Base-by-base conservation (phyloP, 176 grass and related monocot species). In the Phragmites australis region DNA sequence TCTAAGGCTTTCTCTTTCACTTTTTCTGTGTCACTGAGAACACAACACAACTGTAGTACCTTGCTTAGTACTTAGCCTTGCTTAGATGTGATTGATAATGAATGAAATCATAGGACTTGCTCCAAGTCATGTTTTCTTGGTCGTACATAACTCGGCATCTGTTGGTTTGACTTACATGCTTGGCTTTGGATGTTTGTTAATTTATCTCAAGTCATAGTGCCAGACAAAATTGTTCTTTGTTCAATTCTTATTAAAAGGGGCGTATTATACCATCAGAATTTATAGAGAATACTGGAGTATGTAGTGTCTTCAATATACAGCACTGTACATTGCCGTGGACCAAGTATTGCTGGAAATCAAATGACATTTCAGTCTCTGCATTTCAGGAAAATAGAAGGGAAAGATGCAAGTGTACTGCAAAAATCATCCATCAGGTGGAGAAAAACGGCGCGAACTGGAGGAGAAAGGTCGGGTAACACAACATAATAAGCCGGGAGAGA, bases 381-480 rank as follows among this genome's bases (percentile, higher is more conserved):
- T 66, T 76, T 15, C 78, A 89, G 87, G 87, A 59, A 89, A 76
- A 85, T 89, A 85, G 77, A 14, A 6, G 9, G 4, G 23, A 34
- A 32, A 14, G 14, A 49, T 27, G n/a, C 15, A 4, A 61, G 23
- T 26, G 39, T 19, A 61, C 1, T 45, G 64, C 8, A 44, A 40
- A 75, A 53, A 75, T 31, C 31, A 22, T 75, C 52, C 43, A 30
- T 75, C 21, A 11, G 14, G 1, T 37, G 70, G 53, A 75, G 31
- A 39, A 31, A 68, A 18, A 10, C 17, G 12, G 6, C 10, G 14
- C 53, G 53, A 53, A 46, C 37, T 21, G 53, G 77, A 77, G 57
- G 54, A 65, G 29, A 15, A 81, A 48, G 64, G 64, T 39, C 14
- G 13, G 37, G 34, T 14, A 15, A 48, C 70, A 69, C 34, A 54